Evolutionary conservation across 106 monocot genomes (phyloP).

Genomic region (Triglochin maritima): DNA sequence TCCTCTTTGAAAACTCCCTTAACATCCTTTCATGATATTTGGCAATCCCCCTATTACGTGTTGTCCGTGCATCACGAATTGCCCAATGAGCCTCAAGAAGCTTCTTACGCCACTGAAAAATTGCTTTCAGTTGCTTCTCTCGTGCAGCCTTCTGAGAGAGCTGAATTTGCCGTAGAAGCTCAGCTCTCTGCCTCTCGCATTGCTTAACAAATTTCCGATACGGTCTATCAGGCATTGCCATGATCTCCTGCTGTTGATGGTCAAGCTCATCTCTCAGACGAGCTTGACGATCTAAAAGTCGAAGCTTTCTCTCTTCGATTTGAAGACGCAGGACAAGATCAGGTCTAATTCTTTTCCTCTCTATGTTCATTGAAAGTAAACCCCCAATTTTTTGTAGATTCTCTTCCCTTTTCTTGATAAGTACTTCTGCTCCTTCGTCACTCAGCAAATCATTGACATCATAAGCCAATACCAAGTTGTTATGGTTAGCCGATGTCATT

Average conservation of each 20-base stretch:
- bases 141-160: constrained; percentile 55
- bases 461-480: constrained; percentile 57
- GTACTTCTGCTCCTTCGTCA: constrained; percentile 56
- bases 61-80: constrained; percentile 85
- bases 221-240: constrained; percentile 82
- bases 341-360: constrained; percentile 75
- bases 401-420: constrained; percentile 66
- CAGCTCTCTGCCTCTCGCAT: constrained; percentile 73
- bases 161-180: constrained; percentile 79
- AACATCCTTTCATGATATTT: constrained; percentile 95
- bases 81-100: constrained; percentile 92
- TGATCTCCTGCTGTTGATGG: constrained; percentile 87
- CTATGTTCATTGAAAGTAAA: constrained; percentile 67
- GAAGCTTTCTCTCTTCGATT: constrained; percentile 91
- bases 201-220: constrained; percentile 81
- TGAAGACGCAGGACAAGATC: constrained; percentile 75
- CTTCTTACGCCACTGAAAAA: constrained; percentile 94
- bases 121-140: constrained; percentile 80
- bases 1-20: constrained; percentile 83
- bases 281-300: constrained; percentile 68
- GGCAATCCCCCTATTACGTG: constrained; percentile 76
- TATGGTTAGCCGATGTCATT: constrained; percentile 23
- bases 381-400: constrained; percentile 65
- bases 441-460: constrained; percentile 72
- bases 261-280: constrained; percentile 83